Evolutionary conservation across 2,329 filamentous ascomycete genomes (phyloP), one percentile per base, ranked within the genome.

Genomic region (Fusarium ramigenum): DNA sequence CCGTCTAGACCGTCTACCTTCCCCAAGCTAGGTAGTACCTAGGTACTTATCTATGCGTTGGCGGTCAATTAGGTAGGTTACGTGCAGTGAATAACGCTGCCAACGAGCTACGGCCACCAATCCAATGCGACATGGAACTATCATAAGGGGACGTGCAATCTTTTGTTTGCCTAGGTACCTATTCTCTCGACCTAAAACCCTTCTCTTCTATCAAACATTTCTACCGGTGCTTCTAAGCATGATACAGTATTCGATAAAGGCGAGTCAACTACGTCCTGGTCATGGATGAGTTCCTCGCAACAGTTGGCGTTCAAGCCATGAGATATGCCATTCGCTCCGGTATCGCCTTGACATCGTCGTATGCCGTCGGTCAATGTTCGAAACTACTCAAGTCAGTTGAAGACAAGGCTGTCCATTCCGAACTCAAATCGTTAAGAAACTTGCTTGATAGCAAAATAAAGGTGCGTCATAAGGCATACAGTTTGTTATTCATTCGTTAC

Each of bases 251-350:
- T 42, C 40, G 39, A 44, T 30, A 64, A 32, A 53, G 52, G 32
- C 40, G 43, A 61, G n/a, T 23, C 60, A 64, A 60, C 50, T 64
- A 56, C 62, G 50, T 52, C 60, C 59, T 56, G 43, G 69, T 53
- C 74, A 97, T 97, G 94, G 94, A 97, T 80, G 86, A 86, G 60
- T 86, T 90, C 70, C 82, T 90, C 64, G 78, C 85, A 56, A 82
- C 83, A 49, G 80, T 90, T 66, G 88, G 88, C 70, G 82, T 85
- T 54, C 94, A 97, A 84, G 93, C 94, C 56, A 92, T 97, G 88
- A 97, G 94, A 84, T 97, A 96, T 88, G 95, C 95, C 80, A 95
- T 98, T 78, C 88, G 93, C 56, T 95, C 94, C 23, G 95, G 95
- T 56, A 92, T 98, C 74, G 91, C 93, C 54, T 88, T 97, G 74